Conservation (phyloP, 75 land plant genomes). For the Pinus tabuliformis region DNA sequence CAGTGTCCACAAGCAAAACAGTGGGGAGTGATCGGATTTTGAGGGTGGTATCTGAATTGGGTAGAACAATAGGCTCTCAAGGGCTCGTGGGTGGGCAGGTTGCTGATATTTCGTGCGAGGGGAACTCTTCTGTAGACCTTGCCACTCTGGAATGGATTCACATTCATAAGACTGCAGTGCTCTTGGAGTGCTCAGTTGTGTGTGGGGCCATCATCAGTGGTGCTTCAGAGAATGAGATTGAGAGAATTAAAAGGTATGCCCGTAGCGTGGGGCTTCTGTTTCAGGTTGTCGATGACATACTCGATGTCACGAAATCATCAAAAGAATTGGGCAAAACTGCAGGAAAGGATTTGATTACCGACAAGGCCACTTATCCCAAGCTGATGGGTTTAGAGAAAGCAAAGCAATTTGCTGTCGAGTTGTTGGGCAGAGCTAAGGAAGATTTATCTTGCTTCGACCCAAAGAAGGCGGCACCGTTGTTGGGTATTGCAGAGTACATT, state of each 20-base stretch:
- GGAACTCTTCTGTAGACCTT: slow-evolving; percentile 18
- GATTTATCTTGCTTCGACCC: slow-evolving; percentile 60
- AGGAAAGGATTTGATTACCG: slow-evolving; percentile 76
- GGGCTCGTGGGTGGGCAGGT: slow-evolving; percentile 56
- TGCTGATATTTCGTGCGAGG: slow-evolving; percentile 40
- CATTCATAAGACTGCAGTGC: slow-evolving; percentile 59
- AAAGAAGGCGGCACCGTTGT: slow-evolving; percentile 66
- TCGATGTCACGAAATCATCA: slow-evolving; percentile 88
- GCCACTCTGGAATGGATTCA: slow-evolving; percentile 60
- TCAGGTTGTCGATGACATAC: slow-evolving; percentile 94
- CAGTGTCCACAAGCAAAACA: slow-evolving; percentile 13
- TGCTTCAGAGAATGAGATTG: slow-evolving; percentile 51
- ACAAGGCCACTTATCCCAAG: slow-evolving; percentile 86
- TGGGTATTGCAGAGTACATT: slow-evolving; percentile 78
- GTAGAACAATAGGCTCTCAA: slow-evolving; percentile 53
- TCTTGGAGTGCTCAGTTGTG: slow-evolving; percentile 58
- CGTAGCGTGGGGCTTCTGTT: slow-evolving; percentile 60
- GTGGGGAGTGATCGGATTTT: slow-evolving; percentile 25
- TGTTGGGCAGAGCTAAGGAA: slow-evolving; percentile 49
- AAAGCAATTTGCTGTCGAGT: slow-evolving; percentile 54
- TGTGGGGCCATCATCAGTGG: slow-evolving; percentile 67
- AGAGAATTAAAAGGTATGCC: slow-evolving; percentile 52
- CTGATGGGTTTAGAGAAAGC: slow-evolving; percentile 75
- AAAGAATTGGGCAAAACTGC: slow-evolving; percentile 81
- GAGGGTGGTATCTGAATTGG: slow-evolving; percentile 48